These are phyloP conservation scores for Paraphoma chrysanthemicola DNA, from an alignment of 2,329 filamentous ascomycete genomes.

Conservation along the genomic window DNA sequence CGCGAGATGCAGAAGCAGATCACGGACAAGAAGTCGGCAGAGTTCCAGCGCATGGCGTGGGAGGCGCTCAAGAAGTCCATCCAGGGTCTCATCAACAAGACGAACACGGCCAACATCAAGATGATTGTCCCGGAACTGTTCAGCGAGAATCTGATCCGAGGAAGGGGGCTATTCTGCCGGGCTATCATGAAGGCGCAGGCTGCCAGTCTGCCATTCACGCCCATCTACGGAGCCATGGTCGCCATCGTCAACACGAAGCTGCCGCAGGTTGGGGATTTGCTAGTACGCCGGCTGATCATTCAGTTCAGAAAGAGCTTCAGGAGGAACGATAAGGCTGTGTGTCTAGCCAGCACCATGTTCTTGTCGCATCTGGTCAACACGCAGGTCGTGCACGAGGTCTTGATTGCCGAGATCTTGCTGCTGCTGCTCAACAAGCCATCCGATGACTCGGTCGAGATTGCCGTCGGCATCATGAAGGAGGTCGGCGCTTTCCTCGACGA, in stretches of 20 bases:
- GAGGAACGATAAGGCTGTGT: constrained; percentile 96
- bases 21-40: constrained; percentile 93
- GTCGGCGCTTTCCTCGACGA: constrained; percentile 94
- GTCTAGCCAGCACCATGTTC: constrained; percentile 90
- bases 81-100: constrained; percentile 98
- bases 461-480: constrained; percentile 89
- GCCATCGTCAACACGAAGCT: constrained; percentile 98
- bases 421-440: constrained; percentile 94
- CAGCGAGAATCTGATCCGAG: constrained; percentile 89
- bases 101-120: constrained; percentile 98
- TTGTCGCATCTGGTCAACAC: constrained; percentile 95
- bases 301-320: constrained; percentile 97
- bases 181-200: constrained; percentile 99
- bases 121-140: constrained; percentile 96
- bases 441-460: constrained; percentile 97
- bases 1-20: constrained; percentile 94
- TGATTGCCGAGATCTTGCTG: constrained; percentile 90
- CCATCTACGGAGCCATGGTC: constrained; percentile 94
- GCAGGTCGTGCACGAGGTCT: constrained; percentile 92
- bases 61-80: constrained; percentile 98
- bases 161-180: constrained; percentile 89
- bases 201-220: constrained; percentile 92
- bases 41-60: constrained; percentile 99
- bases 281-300: constrained; percentile 83
- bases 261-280: constrained; percentile 89